A percentile compares a stretch with the other conserved stretches of the same genome.
These are phyloP conservation scores for Myotisia sp. DNA, from an alignment of 2,329 filamentous ascomycete genomes.

Conservation along the genomic window DNA sequence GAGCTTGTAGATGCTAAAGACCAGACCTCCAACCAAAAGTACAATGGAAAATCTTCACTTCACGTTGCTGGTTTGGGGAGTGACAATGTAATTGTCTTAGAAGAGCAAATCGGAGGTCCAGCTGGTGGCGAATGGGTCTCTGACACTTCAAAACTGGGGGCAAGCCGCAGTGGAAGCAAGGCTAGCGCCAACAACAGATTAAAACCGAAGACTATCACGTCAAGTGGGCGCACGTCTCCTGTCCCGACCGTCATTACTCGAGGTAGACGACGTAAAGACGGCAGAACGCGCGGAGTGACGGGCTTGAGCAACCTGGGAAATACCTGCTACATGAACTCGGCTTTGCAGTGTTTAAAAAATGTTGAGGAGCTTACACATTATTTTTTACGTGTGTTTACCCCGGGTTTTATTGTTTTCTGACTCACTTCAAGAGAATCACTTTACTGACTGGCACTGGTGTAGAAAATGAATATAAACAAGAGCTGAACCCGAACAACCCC, in stretches of 20 bases:
- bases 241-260: slow-evolving; percentile 52
- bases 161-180: slow-evolving; percentile 36
- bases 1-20: slow-evolving; percentile 53
- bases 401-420: background rate
- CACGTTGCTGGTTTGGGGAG: slow-evolving; percentile 53
- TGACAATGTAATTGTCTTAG: slow-evolving; percentile 66
- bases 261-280: slow-evolving; percentile 54
- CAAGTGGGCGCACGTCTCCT: slow-evolving; percentile 55
- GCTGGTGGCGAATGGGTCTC: slow-evolving; percentile 43
- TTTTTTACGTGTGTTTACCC: slow-evolving; percentile 51
- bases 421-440: slow-evolving; percentile 11
- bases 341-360: slow-evolving; percentile 82
- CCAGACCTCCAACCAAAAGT: slow-evolving; percentile 56
- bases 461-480: slow-evolving; percentile 54
- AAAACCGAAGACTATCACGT: slow-evolving; percentile 28
- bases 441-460: slow-evolving; percentile 11
- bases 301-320: slow-evolving; percentile 87
- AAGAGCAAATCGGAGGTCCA: slow-evolving; percentile 52
- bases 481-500: slow-evolving; percentile 75
- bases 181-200: slow-evolving; percentile 21
- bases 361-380: slow-evolving; percentile 89
- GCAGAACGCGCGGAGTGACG: slow-evolving; percentile 59
- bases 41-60: slow-evolving; percentile 59
- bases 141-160: slow-evolving; percentile 30
- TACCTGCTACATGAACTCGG: slow-evolving; percentile 98